These are phyloP conservation scores for Monosporozyma aerobia DNA, from an alignment of 805 yeast species.

Conservation along the genomic window DNA sequence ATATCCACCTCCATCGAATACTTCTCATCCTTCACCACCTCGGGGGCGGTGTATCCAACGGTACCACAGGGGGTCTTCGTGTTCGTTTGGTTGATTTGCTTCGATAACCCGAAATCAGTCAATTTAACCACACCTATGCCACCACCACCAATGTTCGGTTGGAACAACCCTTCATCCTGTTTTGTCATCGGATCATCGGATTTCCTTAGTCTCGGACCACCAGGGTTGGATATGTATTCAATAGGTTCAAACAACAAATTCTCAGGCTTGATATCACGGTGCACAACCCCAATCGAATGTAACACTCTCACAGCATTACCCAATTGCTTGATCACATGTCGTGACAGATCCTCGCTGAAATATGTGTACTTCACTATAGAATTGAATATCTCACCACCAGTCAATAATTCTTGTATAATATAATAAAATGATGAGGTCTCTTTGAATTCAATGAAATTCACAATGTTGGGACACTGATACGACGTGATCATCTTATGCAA, in stretches of 20 bases:
- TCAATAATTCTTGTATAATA: constrained; percentile 62
- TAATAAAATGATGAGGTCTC: constrained; percentile 55
- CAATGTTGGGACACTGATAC: constrained; percentile 44
- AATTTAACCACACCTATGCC: constrained; percentile 81
- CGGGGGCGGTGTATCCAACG: constrained; percentile 97
- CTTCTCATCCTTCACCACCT: constrained; percentile 86
- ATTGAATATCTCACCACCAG: constrained; percentile 70
- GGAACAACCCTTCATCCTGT: constrained; percentile 80
- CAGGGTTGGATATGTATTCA: constrained; percentile 35
- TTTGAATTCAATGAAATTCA: constrained; percentile 53
- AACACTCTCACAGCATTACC: constrained; percentile 57
- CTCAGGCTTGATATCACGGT: constrained; percentile 78
- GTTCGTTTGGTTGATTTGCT: constrained; percentile 77
- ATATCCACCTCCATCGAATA: constrained; percentile 93
- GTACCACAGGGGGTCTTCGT: constrained; percentile 98
- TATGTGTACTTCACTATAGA: constrained; percentile 60
- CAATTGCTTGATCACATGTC: constrained; percentile 57
- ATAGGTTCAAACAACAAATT: constrained; percentile 60
- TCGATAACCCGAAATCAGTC: constrained; percentile 93
- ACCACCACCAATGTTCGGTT: constrained; percentile 81
- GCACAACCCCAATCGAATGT: constrained; percentile 72
- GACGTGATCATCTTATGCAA: constrained; percentile 58
- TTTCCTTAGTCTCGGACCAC: constrained; percentile 36
- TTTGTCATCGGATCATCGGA: constrained; percentile 64
- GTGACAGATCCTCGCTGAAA: constrained; percentile 52